A percentile compares a stretch with the other conserved stretches of the same genome.
Conservation (phyloP, 2,329 filamentous ascomycete genomes). For the Ambrosiella beaveri region DNA sequence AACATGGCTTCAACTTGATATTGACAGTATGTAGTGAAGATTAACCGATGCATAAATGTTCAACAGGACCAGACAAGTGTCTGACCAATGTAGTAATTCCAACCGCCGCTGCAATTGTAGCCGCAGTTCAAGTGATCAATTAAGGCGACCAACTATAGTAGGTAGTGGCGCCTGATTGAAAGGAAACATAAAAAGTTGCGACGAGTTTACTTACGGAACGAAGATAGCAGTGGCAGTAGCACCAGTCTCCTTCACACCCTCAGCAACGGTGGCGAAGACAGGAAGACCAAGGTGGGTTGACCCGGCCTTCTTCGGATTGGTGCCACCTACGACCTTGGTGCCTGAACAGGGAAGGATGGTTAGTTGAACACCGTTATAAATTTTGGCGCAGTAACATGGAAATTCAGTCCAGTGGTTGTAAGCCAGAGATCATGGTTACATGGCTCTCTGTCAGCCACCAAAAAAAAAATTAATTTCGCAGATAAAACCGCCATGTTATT, state of each 20-base stretch:
- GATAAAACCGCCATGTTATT: neutral
- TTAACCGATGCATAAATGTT: neutral
- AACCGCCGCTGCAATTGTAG: neutral
- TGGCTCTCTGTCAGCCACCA: neutral
- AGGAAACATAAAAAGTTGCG: neutral
- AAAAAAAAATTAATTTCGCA: neutral
- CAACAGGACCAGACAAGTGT: neutral
- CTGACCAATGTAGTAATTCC: conserved; percentile 1
- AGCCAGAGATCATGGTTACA: neutral
- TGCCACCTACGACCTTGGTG: conserved; percentile 94
- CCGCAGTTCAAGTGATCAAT: neutral
- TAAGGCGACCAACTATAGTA: neutral
- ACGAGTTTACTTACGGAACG: conserved; percentile 52
- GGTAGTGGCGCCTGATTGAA: neutral
- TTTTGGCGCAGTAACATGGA: neutral
- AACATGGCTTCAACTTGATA: neutral
- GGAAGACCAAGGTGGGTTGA: conserved; percentile 74
- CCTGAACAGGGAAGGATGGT: conserved; percentile 32
- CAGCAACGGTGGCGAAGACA: conserved; percentile 77
- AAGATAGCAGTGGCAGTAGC: conserved; percentile 90
- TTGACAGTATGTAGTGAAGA: neutral
- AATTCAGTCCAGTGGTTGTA: neutral
- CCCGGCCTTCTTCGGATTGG: conserved; percentile 98
- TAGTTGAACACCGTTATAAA: neutral
- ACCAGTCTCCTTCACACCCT: conserved; percentile 78